A percentile compares a stretch with the other conserved stretches of the same genome.
These are phyloP conservation scores for Arachnopeziza araneosa DNA, from an alignment of 2,329 filamentous ascomycete genomes.

Conservation along the genomic window DNA sequence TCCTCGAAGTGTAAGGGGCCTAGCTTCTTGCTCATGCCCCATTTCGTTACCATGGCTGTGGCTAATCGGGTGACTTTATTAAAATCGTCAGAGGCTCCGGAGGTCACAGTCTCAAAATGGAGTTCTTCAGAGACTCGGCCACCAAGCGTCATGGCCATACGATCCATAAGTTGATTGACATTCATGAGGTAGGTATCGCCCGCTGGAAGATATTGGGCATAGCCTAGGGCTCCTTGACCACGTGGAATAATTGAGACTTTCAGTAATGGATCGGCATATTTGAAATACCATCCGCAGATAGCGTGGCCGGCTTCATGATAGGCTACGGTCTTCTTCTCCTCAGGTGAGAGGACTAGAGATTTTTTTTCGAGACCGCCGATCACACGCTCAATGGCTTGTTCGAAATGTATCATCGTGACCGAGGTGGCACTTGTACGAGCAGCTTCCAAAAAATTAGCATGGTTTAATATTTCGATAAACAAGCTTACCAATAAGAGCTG, in stretches of 20 bases:
- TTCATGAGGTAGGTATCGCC: slow-evolving; percentile 95
- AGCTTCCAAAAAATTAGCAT: slow-evolving; percentile 53
- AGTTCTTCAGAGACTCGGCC: slow-evolving; percentile 93
- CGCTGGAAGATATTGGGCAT: slow-evolving; percentile 92
- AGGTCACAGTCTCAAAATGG: slow-evolving; percentile 94
- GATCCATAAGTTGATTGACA: slow-evolving; percentile 92
- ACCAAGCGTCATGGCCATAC: slow-evolving; percentile 98
- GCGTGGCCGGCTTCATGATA: slow-evolving; percentile 98
- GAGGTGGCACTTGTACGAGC: slow-evolving; percentile 75
- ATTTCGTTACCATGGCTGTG: slow-evolving; percentile 97
- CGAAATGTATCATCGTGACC: slow-evolving; percentile 87
- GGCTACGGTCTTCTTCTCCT: slow-evolving; percentile 92
- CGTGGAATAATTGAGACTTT: slow-evolving; percentile 99
- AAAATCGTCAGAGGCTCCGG: slow-evolving; percentile 93
- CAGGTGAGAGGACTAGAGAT: slow-evolving; percentile 84
- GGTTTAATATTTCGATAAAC: neutral
- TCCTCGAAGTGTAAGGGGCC: slow-evolving; percentile 89
- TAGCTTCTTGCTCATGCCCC: slow-evolving; percentile 95
- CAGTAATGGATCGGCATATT: slow-evolving; percentile 91
- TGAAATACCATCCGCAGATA: slow-evolving; percentile 97
- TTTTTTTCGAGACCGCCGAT: slow-evolving; percentile 97
- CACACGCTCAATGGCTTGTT: slow-evolving; percentile 95
- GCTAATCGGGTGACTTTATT: slow-evolving; percentile 97
- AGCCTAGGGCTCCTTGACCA: slow-evolving; percentile 87
- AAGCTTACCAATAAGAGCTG: slow-evolving; percentile 80